These are phyloP conservation scores for Tetrastigma voinierianum DNA, from an alignment of 164 flowering plant genomes.

Conservation along the genomic window DNA sequence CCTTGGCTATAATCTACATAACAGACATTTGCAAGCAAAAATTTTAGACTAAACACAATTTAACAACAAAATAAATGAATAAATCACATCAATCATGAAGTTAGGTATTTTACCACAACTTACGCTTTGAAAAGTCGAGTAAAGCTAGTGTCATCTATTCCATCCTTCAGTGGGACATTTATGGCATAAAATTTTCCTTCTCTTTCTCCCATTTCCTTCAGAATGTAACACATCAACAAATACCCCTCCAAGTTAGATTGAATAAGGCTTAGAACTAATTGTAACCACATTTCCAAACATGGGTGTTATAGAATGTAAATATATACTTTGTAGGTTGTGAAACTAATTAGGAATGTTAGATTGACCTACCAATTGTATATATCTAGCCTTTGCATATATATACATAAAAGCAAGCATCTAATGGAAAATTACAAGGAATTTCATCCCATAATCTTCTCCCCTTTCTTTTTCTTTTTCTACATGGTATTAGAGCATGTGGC, in stretches of 20 bases:
- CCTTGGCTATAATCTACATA: slow-evolving; percentile 84
- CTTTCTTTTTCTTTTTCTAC: too few relatives aligned
- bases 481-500: too few relatives aligned
- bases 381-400: too few relatives aligned
- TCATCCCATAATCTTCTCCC: too few relatives aligned
- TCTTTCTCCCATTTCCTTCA: slow-evolving; percentile 94
- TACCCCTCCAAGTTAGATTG: not conserved
- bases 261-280: not conserved
- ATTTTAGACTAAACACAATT: slow-evolving; percentile 5
- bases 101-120: slow-evolving; percentile 23
- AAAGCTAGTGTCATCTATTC: slow-evolving; percentile 93
- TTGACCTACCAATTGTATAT: too few relatives aligned
- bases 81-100: too few relatives aligned
- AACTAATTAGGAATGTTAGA: too few relatives aligned
- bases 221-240: slow-evolving; percentile 17
- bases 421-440: too few relatives aligned
- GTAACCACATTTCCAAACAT: not conserved
- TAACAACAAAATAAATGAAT: not conserved
- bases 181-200: slow-evolving; percentile 97
- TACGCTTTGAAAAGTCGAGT: slow-evolving; percentile 89
- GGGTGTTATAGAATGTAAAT: too few relatives aligned
- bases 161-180: slow-evolving; percentile 96
- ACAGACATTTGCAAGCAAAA: slow-evolving; percentile 7
- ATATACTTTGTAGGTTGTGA: too few relatives aligned
- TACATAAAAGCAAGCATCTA: too few relatives aligned